phyloP scores from a whole-genome alignment of 768 basidiomycete species.

The Suillus bovinus region DNA sequence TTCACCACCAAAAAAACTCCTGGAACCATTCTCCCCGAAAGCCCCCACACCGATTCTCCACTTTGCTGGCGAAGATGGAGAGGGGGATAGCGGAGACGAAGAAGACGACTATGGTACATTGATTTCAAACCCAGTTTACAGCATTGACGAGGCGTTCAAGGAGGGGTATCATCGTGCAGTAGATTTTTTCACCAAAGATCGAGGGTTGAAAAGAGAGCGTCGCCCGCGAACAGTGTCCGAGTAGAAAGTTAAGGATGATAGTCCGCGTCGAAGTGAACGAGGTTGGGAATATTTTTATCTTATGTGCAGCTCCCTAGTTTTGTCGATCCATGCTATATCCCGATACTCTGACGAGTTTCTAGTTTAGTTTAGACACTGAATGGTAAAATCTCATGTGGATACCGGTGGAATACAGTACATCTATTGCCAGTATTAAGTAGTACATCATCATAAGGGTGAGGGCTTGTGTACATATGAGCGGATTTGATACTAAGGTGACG shows the following conservation, averaged over 20 bases:
- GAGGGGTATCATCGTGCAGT: slow-evolving; percentile 28
- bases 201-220: slow-evolving; percentile 9
- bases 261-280: not conserved
- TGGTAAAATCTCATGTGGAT: no score
- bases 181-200: slow-evolving; percentile 22
- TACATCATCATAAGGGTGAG: no score
- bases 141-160: slow-evolving; percentile 17
- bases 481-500: not conserved
- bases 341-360: not conserved
- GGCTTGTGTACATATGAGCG: not conserved
- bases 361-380: not conserved
- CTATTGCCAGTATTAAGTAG: no score
- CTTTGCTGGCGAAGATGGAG: slow-evolving; percentile 24
- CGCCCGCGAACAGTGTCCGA: not conserved
- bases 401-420: not conserved
- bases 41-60: slow-evolving; percentile 17
- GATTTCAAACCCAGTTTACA: slow-evolving; percentile 19
- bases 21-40: not conserved
- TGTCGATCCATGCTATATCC: not conserved
- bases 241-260: not conserved
- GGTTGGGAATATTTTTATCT: not conserved
- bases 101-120: slow-evolving; percentile 31
- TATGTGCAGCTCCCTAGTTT: slow-evolving; percentile 3
- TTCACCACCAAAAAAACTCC: not conserved
- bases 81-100: slow-evolving; percentile 22